Evolutionary conservation across 2,329 filamentous ascomycete genomes (phyloP).

Genomic region (Paradendryphiella salina): DNA sequence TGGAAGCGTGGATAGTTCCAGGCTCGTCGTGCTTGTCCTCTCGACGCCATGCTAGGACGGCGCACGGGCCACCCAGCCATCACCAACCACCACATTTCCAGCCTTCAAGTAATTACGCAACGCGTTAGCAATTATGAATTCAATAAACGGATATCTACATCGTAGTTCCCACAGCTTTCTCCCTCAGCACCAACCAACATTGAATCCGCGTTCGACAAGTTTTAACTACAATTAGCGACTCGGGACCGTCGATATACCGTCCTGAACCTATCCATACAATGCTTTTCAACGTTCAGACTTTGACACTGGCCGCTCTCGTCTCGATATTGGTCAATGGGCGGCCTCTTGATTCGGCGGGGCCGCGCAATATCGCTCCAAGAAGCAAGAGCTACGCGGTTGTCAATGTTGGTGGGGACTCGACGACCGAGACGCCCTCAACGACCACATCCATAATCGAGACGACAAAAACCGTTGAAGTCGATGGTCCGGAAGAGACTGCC

Average conservation of each 20-base stretch:
- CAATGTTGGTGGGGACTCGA: constrained; percentile 46
- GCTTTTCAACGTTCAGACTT: constrained; percentile 29
- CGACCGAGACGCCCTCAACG: constrained; percentile 24
- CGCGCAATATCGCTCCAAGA: constrained; percentile 25
- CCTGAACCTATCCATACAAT: constrained; percentile 25
- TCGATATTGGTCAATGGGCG: constrained; percentile 29
- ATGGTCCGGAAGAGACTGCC: constrained; percentile 26
- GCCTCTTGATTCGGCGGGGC: constrained; percentile 30
- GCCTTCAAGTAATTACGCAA: constrained; percentile 28
- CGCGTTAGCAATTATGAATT: constrained; percentile 22
- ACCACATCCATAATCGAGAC: constrained; percentile 29
- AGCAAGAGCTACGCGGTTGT: constrained; percentile 46
- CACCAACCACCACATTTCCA: constrained; percentile 39
- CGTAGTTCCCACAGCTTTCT: constrained; percentile 8
- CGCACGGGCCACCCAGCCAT: constrained; percentile 29
- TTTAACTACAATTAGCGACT: constrained; percentile 14
- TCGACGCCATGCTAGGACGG: not conserved
- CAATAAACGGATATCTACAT: constrained; percentile 23
- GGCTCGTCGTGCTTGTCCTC: not conserved
- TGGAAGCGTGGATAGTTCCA: constrained; percentile 3
- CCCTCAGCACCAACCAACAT: constrained; percentile 14
- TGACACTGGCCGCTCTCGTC: constrained; percentile 28
- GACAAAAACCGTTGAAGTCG: constrained; percentile 36
- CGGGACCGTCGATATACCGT: constrained; percentile 9
- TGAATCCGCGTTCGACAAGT: constrained; percentile 12